Percentiles rank a stretch among this genome's conserved stretches.
Evolutionary conservation across 176 grass and related monocot genomes (phyloP).

Genomic region (Hyparrhenia diplandra): DNA sequence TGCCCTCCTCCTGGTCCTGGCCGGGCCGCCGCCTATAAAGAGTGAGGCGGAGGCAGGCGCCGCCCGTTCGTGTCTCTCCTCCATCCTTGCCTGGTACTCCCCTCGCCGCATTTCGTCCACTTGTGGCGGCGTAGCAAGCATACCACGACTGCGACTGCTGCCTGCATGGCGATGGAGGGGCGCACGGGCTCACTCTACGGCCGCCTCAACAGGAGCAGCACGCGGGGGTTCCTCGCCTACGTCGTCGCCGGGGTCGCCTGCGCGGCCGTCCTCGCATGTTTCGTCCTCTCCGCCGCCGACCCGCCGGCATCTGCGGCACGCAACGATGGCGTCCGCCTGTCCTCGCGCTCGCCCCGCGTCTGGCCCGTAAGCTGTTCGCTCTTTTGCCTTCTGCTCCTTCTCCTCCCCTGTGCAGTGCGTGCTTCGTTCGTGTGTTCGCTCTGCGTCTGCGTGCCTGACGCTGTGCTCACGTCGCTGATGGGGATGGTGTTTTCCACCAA

Average conservation of each 20-base stretch:
- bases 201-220: constrained; percentile 41
- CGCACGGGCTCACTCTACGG: constrained; percentile 30
- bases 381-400: not conserved
- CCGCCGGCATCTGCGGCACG: not conserved
- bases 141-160: not conserved
- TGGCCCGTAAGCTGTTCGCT: constrained; percentile 68
- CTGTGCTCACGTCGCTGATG: not conserved
- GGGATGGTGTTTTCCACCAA: not conserved
- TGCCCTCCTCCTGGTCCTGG: not conserved
- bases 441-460: not conserved
- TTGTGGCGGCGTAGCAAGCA: too few species aligned
- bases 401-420: too few species aligned
- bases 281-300: constrained; percentile 38
- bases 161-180: constrained; percentile 19
- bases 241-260: constrained; percentile 35
- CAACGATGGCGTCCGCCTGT: constrained; percentile 13
- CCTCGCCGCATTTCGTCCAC: not conserved
- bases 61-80: not conserved
- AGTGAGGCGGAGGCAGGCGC: not conserved
- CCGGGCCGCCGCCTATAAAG: constrained; percentile 13
- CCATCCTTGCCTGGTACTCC: not conserved
- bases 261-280: constrained; percentile 50
- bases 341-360: constrained; percentile 42
- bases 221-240: constrained; percentile 57
- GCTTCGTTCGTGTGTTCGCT: not conserved